Base-by-base conservation (phyloP, 2,329 filamentous ascomycete species). In the Penicillium sp. region DNA sequence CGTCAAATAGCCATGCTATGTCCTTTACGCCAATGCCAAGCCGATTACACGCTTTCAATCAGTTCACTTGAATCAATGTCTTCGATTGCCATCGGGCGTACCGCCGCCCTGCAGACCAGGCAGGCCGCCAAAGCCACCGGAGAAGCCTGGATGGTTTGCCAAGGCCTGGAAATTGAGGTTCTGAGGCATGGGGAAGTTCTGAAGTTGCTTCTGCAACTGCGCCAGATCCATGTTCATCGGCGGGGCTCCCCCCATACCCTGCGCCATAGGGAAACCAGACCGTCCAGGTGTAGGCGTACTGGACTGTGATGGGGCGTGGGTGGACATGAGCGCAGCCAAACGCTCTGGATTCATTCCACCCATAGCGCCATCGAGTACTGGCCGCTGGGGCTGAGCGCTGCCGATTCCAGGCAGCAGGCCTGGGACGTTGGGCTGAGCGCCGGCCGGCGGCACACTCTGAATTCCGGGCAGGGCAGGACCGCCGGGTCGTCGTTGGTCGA, bases 401-500 rank as follows among this genome's bases (percentile, higher is more conserved):
- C 76, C 76, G 49, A 79, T 77, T 13, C 72, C 72, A 18, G 76
- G 77, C 9, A 80, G 61, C 18, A 72, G 41, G 57, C 71, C 61
- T 46, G 75, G 61, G 65, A 76, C 69, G 41, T 77, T 69, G 67
- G 72, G 41, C 69, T 74, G 33, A 72, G 41, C 18, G 35, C 41
- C 41, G 35, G 40, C 46, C 46, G 25, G 39, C 46, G 87, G 4
- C 83, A 85, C 49, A 87, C 57, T 63, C 50, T 72, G 80, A 73
- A 65, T 81, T 64, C 43, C 74, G 64, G 69, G 80, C 8, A 80
- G 66, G 16, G 71, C 70, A 16, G 79, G 70, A 52, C 77, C 76
- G 60, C 80, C 82, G 27, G 82, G 86, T 80, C 87, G 89, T 70
- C 87, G 88, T 68, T 99, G 93, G 63, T 99, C 93, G 45, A 95